Conservation (phyloP, 768 basidiomycete genomes). For the Lepiota brunneoincarnata region DNA sequence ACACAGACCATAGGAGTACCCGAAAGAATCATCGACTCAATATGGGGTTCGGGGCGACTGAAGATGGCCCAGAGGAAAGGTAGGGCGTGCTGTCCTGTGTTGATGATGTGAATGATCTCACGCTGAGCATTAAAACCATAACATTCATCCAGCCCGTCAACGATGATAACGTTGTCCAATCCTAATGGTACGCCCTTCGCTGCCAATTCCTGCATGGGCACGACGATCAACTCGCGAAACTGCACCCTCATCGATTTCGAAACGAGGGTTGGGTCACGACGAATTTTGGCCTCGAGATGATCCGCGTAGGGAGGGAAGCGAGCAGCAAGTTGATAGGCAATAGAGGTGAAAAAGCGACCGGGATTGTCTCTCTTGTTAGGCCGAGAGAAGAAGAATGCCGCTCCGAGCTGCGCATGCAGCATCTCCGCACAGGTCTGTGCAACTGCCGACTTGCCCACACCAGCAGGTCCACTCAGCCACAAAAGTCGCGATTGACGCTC, state of each 20-base stretch:
- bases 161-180: slow-evolving; percentile 9
- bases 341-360: neutral
- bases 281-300: too few species aligned
- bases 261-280: neutral
- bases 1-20: neutral
- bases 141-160: slow-evolving; percentile 30
- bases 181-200: neutral
- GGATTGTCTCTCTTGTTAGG: neutral
- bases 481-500: neutral
- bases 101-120: slow-evolving; percentile 14
- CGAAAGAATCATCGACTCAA: slow-evolving; percentile 12
- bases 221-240: neutral
- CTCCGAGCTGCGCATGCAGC: neutral
- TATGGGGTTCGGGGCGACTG: slow-evolving; percentile 26
- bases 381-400: neutral
- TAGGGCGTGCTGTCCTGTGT: slow-evolving; percentile 1
- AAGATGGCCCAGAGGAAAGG: slow-evolving; percentile 21
- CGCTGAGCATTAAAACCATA: slow-evolving; percentile 10
- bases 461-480: neutral
- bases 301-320: neutral
- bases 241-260: neutral
- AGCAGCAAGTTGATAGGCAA: slow-evolving; percentile 1
- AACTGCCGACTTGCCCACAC: neutral
- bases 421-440: neutral
- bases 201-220: neutral